Conservation (phyloP, 495 filamentous ascomycete genomes). For the Darksidea phi region DNA sequence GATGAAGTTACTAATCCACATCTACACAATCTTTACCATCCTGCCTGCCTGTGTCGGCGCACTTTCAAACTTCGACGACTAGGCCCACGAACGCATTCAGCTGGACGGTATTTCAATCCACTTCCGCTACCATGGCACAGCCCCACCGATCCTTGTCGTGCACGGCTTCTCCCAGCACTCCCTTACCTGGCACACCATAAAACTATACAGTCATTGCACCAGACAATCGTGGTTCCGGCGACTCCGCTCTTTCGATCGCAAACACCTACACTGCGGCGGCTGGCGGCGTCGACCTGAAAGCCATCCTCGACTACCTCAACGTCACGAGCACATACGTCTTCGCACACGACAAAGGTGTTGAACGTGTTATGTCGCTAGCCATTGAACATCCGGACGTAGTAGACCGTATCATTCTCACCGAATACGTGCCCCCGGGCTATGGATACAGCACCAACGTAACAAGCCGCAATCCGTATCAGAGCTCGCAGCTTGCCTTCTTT, state of each 20-base stretch:
- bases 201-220: constrained; percentile 52
- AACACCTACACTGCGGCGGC: constrained; percentile 43
- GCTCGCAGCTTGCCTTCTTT: constrained; percentile 51
- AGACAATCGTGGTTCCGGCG: constrained; percentile 46
- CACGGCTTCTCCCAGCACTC: constrained; percentile 47
- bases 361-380: constrained; percentile 43
- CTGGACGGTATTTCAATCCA: constrained; percentile 46
- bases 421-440: constrained; percentile 46
- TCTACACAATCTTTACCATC: no score
- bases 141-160: constrained; percentile 44
- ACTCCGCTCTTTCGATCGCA: constrained; percentile 41
- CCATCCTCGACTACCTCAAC: constrained; percentile 46
- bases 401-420: constrained; percentile 37
- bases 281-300: constrained; percentile 39
- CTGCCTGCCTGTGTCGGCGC: neutral
- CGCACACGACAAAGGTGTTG: constrained; percentile 48
- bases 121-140: constrained; percentile 46
- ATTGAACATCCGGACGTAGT: constrained; percentile 38
- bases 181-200: constrained; percentile 56
- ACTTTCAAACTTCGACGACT: constrained; percentile 35
- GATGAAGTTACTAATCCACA: no score
- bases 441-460: constrained; percentile 42
- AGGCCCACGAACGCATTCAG: constrained; percentile 43
- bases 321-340: constrained; percentile 44
- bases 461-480: constrained; percentile 41